phyloP scores from a whole-genome alignment of 2,329 filamentous ascomycete genomes.

The Gaeumannomyces sp. region DNA sequence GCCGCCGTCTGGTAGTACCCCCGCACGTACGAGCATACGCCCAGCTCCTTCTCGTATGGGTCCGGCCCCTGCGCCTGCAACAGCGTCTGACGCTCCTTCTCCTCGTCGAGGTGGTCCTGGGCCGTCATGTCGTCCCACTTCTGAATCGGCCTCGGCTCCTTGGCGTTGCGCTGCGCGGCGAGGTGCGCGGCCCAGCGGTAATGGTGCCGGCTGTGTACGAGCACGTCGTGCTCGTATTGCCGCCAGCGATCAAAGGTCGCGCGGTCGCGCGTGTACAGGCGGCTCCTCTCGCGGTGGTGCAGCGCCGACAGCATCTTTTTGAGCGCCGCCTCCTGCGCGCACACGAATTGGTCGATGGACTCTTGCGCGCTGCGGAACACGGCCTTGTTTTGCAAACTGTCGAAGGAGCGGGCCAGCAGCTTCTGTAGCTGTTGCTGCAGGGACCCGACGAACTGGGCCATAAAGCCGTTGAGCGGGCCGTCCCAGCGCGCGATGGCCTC shows the following conservation, averaged over 20 bases:
- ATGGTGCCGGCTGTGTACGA: constrained; percentile 42
- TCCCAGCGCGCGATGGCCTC: constrained; percentile 55
- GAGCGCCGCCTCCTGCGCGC: constrained; percentile 30
- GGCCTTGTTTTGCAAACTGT: constrained; percentile 37
- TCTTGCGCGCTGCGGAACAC: constrained; percentile 42
- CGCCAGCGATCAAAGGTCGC: constrained; percentile 41
- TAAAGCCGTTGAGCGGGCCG: constrained; percentile 41
- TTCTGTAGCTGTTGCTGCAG: constrained; percentile 39
- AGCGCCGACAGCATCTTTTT: constrained; percentile 33
- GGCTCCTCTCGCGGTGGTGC: constrained; percentile 46
- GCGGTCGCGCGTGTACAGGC: constrained; percentile 52
- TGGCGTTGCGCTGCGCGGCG: constrained; percentile 17
- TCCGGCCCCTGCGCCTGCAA: constrained; percentile 48
- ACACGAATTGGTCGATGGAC: constrained; percentile 39
- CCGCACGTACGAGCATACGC: constrained; percentile 55
- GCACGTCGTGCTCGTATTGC: constrained; percentile 34
- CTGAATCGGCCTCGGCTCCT: constrained; percentile 24
- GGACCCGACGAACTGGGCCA: constrained; percentile 40
- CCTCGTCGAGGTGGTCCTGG: constrained; percentile 40
- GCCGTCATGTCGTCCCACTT: constrained; percentile 41
- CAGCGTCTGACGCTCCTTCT: constrained; percentile 39
- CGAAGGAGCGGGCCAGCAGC: constrained; percentile 42
- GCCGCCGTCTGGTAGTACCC: constrained; percentile 66
- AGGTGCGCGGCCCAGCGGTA: constrained; percentile 39
- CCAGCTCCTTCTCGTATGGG: constrained; percentile 52